These are phyloP conservation scores for Phytopythium ostracodes DNA, from an alignment of 352 stramenopile genomes.

Conservation along the genomic window DNA sequence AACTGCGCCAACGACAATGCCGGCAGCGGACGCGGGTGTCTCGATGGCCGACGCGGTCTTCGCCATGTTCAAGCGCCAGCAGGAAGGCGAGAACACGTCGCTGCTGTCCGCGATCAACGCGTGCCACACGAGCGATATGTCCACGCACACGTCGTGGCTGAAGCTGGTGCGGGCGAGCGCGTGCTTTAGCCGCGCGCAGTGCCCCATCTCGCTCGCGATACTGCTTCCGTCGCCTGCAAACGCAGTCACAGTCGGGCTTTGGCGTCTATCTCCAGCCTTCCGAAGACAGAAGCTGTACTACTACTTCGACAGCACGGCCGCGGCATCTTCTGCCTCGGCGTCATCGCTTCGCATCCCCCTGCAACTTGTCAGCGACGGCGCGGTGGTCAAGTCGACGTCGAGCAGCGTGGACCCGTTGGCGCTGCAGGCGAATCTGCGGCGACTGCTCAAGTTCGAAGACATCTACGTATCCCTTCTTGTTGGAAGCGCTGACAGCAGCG, in stretches of 20 bases:
- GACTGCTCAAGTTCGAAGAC: constrained; percentile 35
- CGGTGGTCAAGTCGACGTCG: constrained; percentile 12
- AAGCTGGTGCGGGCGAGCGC: constrained; percentile 49
- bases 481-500: constrained; percentile 10
- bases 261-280: constrained; percentile 21
- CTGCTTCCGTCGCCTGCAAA: constrained; percentile 22
- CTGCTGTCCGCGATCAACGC: constrained; percentile 26
- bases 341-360: constrained; percentile 16
- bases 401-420: constrained; percentile 18
- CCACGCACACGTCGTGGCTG: constrained; percentile 32
- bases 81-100: constrained; percentile 21
- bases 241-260: constrained; percentile 24
- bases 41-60: constrained; percentile 33
- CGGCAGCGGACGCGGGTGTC: neutral
- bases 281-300: constrained; percentile 34
- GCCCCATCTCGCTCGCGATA: constrained; percentile 32
- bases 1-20: constrained; percentile 5
- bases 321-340: constrained; percentile 3
- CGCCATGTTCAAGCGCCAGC: constrained; percentile 25
- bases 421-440: constrained; percentile 17
- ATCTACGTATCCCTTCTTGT: constrained; percentile 28
- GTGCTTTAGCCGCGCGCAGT: constrained; percentile 40
- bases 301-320: constrained; percentile 15
- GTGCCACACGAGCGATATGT: constrained; percentile 26
- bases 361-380: constrained; percentile 14